Base-by-base conservation (phyloP, 805 yeast species). In the Sugiyamaella floridensis region DNA sequence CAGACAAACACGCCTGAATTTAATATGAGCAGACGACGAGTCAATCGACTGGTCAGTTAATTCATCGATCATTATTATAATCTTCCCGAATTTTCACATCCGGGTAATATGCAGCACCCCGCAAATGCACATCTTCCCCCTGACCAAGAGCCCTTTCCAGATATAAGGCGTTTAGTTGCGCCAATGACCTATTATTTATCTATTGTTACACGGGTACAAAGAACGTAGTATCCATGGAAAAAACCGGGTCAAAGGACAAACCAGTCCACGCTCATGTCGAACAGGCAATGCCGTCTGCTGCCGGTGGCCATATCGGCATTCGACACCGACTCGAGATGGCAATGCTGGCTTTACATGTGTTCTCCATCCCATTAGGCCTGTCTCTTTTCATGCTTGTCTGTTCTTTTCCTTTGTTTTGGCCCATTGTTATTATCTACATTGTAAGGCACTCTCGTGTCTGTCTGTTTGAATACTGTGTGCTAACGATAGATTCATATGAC, bases 301-400 rank as follows among this genome's bases (percentile, higher is more conserved):
- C 26, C 6, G 26, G 26, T 22, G 26, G 26, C 26, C 26, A 22
- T 6, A 22, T 22, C 2, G 22, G 32, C 41, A 9, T 29, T 9
- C 49, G 68, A 26, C 72, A 83, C 55, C 69, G 95, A 47, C 61
- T 81, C 15, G 84, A 89, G 58, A 87, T 92, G 0, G 61, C 83
- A 3, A 81, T 81, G 0, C 79, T 88, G 12, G 74, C 86, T 2
- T 78, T 88, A 79, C 96, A 89, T 67, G 78, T 85, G 1, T 74
- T 87, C 15, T 76, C 86, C 4, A 81, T 87, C 29, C 85, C 95
- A 0, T 22, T 75, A 12, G 69, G 78, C 18, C 51, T 63, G 11
- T 53, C 65, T 12, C 46, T 61, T 12, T 81, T 83, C 58, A 74
- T 88, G 49, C 69, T 81, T 10, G 61, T 80, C 0, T 73, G 85